Evolutionary conservation across 805 yeast genomes (phyloP).

Genomic region (Candida andamanensis): DNA sequence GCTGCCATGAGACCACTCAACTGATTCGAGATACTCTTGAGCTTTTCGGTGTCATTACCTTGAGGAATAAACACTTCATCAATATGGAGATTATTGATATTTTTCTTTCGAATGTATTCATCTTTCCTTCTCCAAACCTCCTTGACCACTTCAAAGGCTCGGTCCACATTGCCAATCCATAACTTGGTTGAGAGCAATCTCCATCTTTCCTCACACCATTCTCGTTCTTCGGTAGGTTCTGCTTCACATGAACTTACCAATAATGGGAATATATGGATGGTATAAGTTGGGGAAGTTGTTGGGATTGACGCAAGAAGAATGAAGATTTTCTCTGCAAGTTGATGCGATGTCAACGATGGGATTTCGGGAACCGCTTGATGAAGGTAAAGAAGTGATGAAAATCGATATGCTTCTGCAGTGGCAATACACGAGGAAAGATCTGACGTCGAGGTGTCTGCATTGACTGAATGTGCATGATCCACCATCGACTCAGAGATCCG

Average conservation of each 20-base stretch:
- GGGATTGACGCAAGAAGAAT: constrained; percentile 62
- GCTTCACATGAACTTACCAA: constrained; percentile 66
- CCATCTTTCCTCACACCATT: constrained; percentile 61
- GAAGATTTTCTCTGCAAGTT: constrained; percentile 55
- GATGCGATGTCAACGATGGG: constrained; percentile 50
- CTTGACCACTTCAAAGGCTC: constrained; percentile 62
- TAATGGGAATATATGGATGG: constrained; percentile 62
- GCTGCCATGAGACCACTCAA: constrained; percentile 40
- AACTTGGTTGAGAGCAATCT: constrained; percentile 44
- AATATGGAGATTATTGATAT: constrained; percentile 9
- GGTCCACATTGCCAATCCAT: constrained; percentile 64
- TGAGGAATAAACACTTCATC: constrained; percentile 13
- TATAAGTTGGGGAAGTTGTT: constrained; percentile 47
- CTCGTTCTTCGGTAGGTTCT: constrained; percentile 50
- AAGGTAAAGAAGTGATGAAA: constrained; percentile 51
- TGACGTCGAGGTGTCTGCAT: constrained; percentile 29
- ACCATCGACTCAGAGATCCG: constrained; percentile 32
- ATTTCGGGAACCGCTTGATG: constrained; percentile 72
- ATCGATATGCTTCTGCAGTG: constrained; percentile 67
- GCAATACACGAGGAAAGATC: constrained; percentile 58
- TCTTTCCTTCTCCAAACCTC: constrained; percentile 70
- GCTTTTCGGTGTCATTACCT: constrained; percentile 15
- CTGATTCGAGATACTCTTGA: constrained; percentile 24
- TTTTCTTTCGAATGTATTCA: constrained; percentile 24
- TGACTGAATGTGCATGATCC: constrained; percentile 13